These are phyloP conservation scores for Parascedosporium putredinis DNA, from an alignment of 2,329 filamentous ascomycete genomes.

Conservation along the genomic window DNA sequence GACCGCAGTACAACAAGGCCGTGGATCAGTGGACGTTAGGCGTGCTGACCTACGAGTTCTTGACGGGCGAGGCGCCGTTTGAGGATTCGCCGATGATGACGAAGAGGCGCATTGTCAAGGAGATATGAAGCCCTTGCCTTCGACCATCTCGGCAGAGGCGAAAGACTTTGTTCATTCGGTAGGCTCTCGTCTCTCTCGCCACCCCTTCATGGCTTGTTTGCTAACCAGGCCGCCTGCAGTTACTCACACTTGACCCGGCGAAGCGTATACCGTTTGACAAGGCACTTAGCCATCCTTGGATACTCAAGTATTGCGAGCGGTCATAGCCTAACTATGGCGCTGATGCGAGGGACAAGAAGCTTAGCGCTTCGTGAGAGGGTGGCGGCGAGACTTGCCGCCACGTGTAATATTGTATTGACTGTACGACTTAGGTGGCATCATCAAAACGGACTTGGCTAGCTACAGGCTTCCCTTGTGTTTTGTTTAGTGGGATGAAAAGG, in stretches of 20 bases:
- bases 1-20: not conserved
- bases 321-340: not conserved
- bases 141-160: not conserved
- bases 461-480: not conserved
- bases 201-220: not conserved
- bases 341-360: not conserved
- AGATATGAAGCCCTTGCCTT: conserved; percentile 7
- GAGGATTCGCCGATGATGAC: conserved; percentile 9
- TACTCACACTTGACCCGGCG: conserved; percentile 2
- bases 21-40: conserved; percentile 9
- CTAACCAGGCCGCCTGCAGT: not conserved
- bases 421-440: not conserved
- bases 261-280: conserved; percentile 1
- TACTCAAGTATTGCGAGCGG: conserved; percentile 3
- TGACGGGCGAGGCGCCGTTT: conserved; percentile 10
- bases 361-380: not conserved
- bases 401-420: not conserved
- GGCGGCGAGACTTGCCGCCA: not conserved
- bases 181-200: not conserved
- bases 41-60: conserved; percentile 9
- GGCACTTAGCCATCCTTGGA: conserved; percentile 5
- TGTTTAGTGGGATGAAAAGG: not conserved
- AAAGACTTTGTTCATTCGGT: conserved; percentile 6
- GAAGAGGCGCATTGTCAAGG: conserved; percentile 8
- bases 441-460: not conserved